A percentile compares a stretch with the other conserved stretches of the same genome.
These are phyloP conservation scores for Ustilaginoidea virens DNA, from an alignment of 2,329 filamentous ascomycete genomes.

Conservation along the genomic window DNA sequence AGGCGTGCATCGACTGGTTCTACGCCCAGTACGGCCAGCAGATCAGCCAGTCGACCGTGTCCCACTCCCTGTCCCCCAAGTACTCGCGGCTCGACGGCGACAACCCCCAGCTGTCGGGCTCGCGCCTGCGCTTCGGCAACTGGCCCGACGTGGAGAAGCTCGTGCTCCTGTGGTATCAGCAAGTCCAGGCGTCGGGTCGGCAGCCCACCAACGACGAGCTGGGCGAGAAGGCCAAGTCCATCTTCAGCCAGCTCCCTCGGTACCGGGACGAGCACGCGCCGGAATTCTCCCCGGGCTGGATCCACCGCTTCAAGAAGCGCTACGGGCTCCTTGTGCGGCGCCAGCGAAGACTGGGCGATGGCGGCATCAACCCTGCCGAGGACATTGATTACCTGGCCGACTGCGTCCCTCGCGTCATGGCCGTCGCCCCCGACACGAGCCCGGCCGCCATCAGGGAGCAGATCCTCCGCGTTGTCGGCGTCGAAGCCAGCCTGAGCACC, in stretches of 20 bases:
- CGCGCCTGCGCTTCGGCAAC: constrained; percentile 45
- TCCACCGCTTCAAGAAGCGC: constrained; percentile 48
- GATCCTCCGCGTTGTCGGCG: constrained; percentile 37
- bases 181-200: constrained; percentile 34
- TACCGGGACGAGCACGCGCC: constrained; percentile 45
- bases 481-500: constrained; percentile 35
- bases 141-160: constrained; percentile 49
- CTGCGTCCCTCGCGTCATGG: constrained; percentile 43
- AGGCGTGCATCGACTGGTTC: constrained; percentile 50
- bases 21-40: constrained; percentile 39
- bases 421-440: constrained; percentile 39
- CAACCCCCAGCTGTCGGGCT: constrained; percentile 43
- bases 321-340: constrained; percentile 42
- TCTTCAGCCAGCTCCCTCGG: constrained; percentile 41
- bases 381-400: constrained; percentile 46
- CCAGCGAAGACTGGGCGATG: constrained; percentile 35
- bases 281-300: constrained; percentile 49
- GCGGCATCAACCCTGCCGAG: constrained; percentile 31
- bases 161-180: constrained; percentile 39
- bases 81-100: constrained; percentile 46
- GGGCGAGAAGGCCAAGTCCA: constrained; percentile 44
- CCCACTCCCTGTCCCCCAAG: constrained; percentile 45
- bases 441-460: constrained; percentile 44
- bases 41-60: constrained; percentile 48
- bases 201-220: constrained; percentile 48